Evolutionary conservation across 2,329 filamentous ascomycete genomes (phyloP), one percentile per base, ranked within the genome.

Genomic region (Trichophyton mentagrophytes): DNA sequence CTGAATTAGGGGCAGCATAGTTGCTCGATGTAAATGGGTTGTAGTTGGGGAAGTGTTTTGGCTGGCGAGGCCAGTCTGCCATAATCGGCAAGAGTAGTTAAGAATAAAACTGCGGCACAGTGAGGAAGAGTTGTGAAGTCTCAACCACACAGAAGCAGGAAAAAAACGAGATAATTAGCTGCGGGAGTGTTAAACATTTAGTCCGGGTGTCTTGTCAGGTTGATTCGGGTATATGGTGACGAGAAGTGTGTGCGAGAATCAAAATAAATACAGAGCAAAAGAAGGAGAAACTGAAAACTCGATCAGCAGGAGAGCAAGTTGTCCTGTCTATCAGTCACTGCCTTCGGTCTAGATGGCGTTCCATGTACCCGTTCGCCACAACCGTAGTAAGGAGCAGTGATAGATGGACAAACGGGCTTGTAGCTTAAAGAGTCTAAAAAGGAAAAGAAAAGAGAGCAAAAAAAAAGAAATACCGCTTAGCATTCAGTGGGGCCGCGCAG

Each of bases 301-400:
- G 20, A 49, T 55, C 27, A 55, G n/a, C 15, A 55, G 17, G 27
- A 55, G 36, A 33, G 9, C 33, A n/a, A n/a, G 15, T 8, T 27
- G 8, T 27, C 11, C 15, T 27, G 15, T 36, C 49, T 15, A 53
- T 30, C 27, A 55, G 49, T 55, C 27, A 55, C 49, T 7, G 27
- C 25, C 27, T 2, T 55, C 49, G 49, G 30, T 55, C 49, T 55
- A 55, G 49, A 55, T 36, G 49, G 49, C 17, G 49, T 55, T 55
- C 49, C 7, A 55, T 36, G 49, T 55, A 55, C 49, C 49, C 49
- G 49, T 36, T 55, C 49, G 49, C 49, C 49, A 55, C 49, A 36
- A 5, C 49, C 49, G 25, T 55, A 20, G 27, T n/a, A 55, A 27
- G 30, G 33, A 36, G 25, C 6, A 7, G 17, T 36, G 36, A 38